These are phyloP conservation scores for Casaregolazyma lundiana DNA, from an alignment of 1,139 yeast species.

Conservation along the genomic window DNA sequence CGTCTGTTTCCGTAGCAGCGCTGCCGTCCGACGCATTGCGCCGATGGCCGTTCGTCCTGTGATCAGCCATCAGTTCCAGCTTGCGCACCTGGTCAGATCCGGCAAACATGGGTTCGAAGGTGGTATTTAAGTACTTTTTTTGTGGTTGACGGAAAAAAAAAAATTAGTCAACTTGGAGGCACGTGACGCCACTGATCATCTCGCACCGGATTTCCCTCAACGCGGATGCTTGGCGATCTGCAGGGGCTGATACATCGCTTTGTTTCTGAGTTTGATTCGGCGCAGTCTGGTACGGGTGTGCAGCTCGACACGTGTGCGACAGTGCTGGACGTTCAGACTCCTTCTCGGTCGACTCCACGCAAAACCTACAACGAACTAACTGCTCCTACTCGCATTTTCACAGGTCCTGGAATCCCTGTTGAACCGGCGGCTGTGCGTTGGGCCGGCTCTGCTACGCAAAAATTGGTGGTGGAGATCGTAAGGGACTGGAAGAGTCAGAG, in stretches of 20 bases:
- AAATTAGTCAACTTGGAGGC: neutral
- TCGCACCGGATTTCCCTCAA: no score
- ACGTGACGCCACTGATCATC: no score
- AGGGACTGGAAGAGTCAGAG: conserved; percentile 22
- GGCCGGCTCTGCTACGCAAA: neutral
- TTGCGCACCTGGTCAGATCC: neutral
- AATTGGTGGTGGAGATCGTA: conserved; percentile 19
- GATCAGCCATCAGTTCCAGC: neutral
- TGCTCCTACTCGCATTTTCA: conserved; percentile 30
- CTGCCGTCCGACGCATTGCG: neutral
- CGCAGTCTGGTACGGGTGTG: no score
- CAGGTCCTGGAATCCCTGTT: neutral
- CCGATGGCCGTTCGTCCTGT: neutral
- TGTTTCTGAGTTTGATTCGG: no score
- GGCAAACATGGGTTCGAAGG: neutral
- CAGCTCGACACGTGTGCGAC: no score
- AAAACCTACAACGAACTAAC: conserved; percentile 25
- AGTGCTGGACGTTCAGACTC: conserved; percentile 10
- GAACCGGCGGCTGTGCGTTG: neutral
- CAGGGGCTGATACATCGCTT: no score
- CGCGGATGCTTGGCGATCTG: no score
- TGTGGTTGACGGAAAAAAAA: neutral
- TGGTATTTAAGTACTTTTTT: neutral
- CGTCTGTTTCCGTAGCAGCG: neutral
- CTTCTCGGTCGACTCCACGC: conserved; percentile 18